A percentile compares a stretch with the other conserved stretches of the same genome.
phyloP scores from a whole-genome alignment of 495 filamentous ascomycete species.

The Cercophora samala region DNA sequence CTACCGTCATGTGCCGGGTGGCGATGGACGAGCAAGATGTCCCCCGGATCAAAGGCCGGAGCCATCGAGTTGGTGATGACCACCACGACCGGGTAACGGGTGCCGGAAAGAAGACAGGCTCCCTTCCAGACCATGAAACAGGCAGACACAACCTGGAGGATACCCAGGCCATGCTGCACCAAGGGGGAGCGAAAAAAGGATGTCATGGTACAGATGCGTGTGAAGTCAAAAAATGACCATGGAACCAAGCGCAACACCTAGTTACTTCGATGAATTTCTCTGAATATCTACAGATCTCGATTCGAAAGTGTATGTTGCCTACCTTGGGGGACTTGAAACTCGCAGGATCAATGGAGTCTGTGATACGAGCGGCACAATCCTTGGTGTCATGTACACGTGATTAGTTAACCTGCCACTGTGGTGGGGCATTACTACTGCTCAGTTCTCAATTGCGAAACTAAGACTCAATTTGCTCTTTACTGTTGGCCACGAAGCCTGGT shows the following conservation, averaged over 20 bases:
- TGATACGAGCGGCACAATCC: background rate
- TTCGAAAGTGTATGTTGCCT: background rate
- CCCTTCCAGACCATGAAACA: background rate
- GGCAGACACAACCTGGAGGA: background rate
- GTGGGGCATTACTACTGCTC: too few relatives aligned
- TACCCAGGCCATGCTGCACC: background rate
- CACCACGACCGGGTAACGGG: background rate
- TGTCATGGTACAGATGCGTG: background rate
- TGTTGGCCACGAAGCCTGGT: too few relatives aligned
- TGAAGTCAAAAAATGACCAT: too few relatives aligned
- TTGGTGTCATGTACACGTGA: background rate
- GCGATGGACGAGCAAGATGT: slow-evolving; percentile 4
- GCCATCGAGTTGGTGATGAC: slow-evolving; percentile 5
- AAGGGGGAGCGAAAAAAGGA: background rate
- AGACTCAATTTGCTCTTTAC: too few relatives aligned
- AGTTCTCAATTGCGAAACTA: too few relatives aligned
- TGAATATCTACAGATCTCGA: background rate
- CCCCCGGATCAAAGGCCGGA: slow-evolving; percentile 4
- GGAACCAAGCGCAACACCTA: too few relatives aligned
- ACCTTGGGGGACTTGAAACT: background rate
- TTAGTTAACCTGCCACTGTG: background rate
- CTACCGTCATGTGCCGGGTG: background rate
- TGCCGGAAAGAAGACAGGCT: background rate
- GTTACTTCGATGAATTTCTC: too few relatives aligned
- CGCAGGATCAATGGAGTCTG: background rate